A percentile compares a stretch with the other conserved stretches of the same genome.
Conservation (phyloP, 257 asterid genomes). For the Ilex aquifolium region DNA sequence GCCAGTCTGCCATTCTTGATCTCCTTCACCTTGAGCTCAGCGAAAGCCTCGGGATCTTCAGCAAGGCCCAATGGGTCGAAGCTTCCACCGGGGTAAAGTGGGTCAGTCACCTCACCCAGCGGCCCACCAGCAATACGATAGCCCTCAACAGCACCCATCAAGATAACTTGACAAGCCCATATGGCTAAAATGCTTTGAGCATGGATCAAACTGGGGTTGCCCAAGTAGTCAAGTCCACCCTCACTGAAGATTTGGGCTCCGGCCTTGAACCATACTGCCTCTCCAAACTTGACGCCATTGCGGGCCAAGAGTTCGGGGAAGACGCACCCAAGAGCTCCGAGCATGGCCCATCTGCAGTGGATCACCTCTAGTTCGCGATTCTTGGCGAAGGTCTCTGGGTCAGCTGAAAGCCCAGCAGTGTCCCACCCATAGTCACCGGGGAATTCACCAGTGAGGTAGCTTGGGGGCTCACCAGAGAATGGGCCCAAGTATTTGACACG, state of each 20-base stretch:
- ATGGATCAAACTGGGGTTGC: constrained; percentile 70
- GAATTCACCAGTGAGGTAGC: constrained; percentile 65
- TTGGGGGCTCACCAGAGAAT: constrained; percentile 59
- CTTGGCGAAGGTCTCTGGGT: too few relatives aligned
- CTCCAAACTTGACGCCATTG: constrained; percentile 72
- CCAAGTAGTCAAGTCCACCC: constrained; percentile 69
- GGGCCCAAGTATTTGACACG: constrained; percentile 66
- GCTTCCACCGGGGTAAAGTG: too few relatives aligned
- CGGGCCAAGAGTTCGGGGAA: constrained; percentile 74
- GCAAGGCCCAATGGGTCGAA: constrained; percentile 32
- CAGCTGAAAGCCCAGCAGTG: too few relatives aligned
- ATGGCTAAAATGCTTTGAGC: constrained; percentile 65
- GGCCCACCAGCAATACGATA: too few relatives aligned
- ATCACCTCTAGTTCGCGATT: too few relatives aligned
- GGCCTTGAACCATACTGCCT: constrained; percentile 82
- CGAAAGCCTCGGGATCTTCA: constrained; percentile 54
- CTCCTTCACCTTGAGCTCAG: constrained; percentile 61
- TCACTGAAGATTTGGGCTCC: constrained; percentile 62
- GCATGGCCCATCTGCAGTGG: too few relatives aligned
- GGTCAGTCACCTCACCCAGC: too few relatives aligned
- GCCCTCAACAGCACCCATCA: too few relatives aligned
- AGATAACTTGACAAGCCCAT: too few relatives aligned
- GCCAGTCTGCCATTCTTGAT: constrained; percentile 53
- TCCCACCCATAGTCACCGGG: constrained; percentile 7
- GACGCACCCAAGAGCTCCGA: constrained; percentile 20